Evolutionary conservation across 2,329 filamentous ascomycete genomes (phyloP), one percentile per base, ranked within the genome.

Genomic region (Aureobasidium sp.): DNA sequence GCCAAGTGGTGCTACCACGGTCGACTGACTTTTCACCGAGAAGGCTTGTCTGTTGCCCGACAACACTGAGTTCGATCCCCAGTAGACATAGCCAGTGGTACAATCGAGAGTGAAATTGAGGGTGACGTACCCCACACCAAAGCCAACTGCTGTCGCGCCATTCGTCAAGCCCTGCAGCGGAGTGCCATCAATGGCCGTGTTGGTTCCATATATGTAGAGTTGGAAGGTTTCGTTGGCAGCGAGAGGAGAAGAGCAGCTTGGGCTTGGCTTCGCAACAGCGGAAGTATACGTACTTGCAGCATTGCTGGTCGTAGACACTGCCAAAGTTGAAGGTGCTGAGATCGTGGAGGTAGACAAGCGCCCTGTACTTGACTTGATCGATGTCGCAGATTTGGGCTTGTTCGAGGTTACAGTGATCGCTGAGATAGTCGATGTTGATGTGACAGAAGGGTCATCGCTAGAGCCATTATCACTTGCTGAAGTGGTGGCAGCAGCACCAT

Each of bases 81-180:
- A 56, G 34, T 62, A 56, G 15, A 62, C 36, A n/a, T 62, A 56
- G 7, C 50, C 51, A 17, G 51, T 62, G 24, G 17, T 26, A 41
- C 60, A 62, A 32, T 62, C 51, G n/a, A 56, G 39, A 1, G 47
- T 62, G 24, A 62, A 62, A 13, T 52, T 62, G 5, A 62, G 51
- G 5, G 51, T 12, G 17, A 43, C 36, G 15, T 62, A 62, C 6
- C 60, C 60, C 20, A 62, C 60, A 17, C 37, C 56, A 34, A 56
- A 62, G 8, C 60, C 51, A 15, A 62, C 51, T 7, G 47, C 50
- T 15, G 60, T 62, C 9, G 52, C 47, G n/a, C 60, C 60, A 20
- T 57, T 62, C 8, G 36, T 36, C 5, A 62, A 24, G 12, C 60
- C 60, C 43, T 56, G 60, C 32, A 62, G 39, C 3, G 60, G 60